Evolutionary conservation across 1,284 basidiomycete genomes (phyloP), one percentile per base, ranked within the genome.

Genomic region (Agaricales sp.): DNA sequence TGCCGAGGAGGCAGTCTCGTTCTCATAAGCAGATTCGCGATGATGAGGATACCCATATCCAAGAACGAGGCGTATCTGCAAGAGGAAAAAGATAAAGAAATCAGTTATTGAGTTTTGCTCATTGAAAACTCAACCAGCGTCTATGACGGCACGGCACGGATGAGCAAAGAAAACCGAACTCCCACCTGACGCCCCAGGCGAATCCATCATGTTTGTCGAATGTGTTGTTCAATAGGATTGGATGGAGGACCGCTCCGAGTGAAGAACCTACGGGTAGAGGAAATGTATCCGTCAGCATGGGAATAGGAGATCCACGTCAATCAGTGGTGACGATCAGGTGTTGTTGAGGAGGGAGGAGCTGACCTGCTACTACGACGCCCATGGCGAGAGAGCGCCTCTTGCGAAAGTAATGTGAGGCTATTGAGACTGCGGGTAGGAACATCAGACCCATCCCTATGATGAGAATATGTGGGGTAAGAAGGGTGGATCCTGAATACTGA

Each of bases 201-300:
- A 72, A 74, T 2, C 67, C 68, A 37, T 57, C 46, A 39, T 50
- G 55, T 44, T 59, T 44, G 48, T 53, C 54, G 54, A 72, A 67
- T 35, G 72, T 56, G 51, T 70, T 71, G 52, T 74, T 73, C 3
- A 76, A 63, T 60, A 75, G 64, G 35, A 75, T 65, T 2, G 74
- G 69, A 53, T 71, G 72, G n/a, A 76, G 51, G 54, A 71, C 66
- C 3, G 69, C 70, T 21, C 69, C 70, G 39, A 70, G 38, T 23
- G 68, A 68, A 3, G 68, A 66, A 19, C 70, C 70, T 67, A 53
- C 37, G 30, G 30, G 8, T n/a, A n/a, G 8, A 11, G n/a, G 30
- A 35, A 56, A 41, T 11, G 4, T 21, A 11, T 18, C 14, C 18
- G 16, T 25, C 14, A 19, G 12, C 22, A 13, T 21, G n/a, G 23